Percentiles rank a stretch among this genome's conserved stretches.
These are phyloP conservation scores for Ceratobasidium sp. DNA, from an alignment of 1,284 basidiomycete genomes.

Conservation along the genomic window DNA sequence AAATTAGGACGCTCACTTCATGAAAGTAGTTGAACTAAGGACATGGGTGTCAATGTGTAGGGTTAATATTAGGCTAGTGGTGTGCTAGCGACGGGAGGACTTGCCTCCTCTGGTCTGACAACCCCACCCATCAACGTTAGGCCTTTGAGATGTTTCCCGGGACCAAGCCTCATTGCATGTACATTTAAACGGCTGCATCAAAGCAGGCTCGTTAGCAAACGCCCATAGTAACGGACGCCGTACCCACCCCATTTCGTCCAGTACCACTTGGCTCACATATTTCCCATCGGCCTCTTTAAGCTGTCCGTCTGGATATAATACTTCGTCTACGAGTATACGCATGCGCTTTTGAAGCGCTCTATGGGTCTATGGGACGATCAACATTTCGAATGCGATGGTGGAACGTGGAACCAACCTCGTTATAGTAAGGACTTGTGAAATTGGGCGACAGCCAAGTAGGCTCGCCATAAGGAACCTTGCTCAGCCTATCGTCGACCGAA, in stretches of 20 bases:
- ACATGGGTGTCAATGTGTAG: neutral
- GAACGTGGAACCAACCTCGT: conserved; percentile 48
- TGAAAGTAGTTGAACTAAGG: conserved; percentile 78
- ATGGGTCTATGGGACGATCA: conserved; percentile 45
- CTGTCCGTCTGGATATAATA: conserved; percentile 52
- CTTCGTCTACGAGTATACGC: conserved; percentile 55
- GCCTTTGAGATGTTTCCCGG: conserved; percentile 78
- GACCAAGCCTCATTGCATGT: conserved; percentile 63
- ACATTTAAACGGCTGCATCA: conserved; percentile 52
- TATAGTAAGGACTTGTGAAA: conserved; percentile 60
- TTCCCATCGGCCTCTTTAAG: conserved; percentile 45
- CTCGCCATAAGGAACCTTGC: conserved; percentile 60
- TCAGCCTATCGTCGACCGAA: conserved; percentile 46
- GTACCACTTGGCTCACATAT: conserved; percentile 50
- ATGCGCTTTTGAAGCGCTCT: conserved; percentile 48
- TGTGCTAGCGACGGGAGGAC: conserved; percentile 53
- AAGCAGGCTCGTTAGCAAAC: neutral
- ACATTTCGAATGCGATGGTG: neutral
- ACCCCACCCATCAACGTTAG: conserved; percentile 79
- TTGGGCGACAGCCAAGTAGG: conserved; percentile 58
- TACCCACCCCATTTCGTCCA: conserved; percentile 53
- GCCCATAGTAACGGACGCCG: neutral
- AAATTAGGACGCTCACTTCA: conserved; percentile 59
- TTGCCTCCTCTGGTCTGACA: conserved; percentile 86
- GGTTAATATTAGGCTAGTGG: neutral